These are phyloP conservation scores for Galerina sulciceps DNA, from an alignment of 768 basidiomycete species.

Conservation along the genomic window DNA sequence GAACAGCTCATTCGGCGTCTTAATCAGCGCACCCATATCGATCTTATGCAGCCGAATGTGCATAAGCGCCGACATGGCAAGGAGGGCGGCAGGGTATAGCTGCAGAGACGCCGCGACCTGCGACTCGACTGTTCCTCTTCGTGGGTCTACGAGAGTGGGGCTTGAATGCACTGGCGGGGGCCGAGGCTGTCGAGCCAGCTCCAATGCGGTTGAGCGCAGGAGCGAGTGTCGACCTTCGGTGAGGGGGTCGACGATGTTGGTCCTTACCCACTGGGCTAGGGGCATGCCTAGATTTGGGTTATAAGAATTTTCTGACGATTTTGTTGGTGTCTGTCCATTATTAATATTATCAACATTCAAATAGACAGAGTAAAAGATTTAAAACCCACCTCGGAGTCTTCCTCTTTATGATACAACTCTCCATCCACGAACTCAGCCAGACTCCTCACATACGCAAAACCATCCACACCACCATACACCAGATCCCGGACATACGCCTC, in stretches of 20 bases:
- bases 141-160: slow-evolving; percentile 3
- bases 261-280: slow-evolving; percentile 46
- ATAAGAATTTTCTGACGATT: slow-evolving; percentile 11
- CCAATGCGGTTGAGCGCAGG: slow-evolving; percentile 43
- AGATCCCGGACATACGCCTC: slow-evolving; percentile 72
- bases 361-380: background rate
- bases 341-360: background rate
- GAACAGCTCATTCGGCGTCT: slow-evolving; percentile 49
- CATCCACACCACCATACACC: slow-evolving; percentile 82
- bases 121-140: slow-evolving; percentile 28
- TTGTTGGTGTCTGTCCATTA: slow-evolving; percentile 9
- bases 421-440: slow-evolving; percentile 72
- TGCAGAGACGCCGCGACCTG: slow-evolving; percentile 46
- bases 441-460: slow-evolving; percentile 76
- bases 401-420: slow-evolving; percentile 21
- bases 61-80: slow-evolving; percentile 42
- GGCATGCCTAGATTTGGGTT: slow-evolving; percentile 36
- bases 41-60: slow-evolving; percentile 52
- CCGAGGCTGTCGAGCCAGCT: slow-evolving; percentile 16
- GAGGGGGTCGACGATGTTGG: slow-evolving; percentile 47
- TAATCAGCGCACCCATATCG: slow-evolving; percentile 57
- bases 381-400: slow-evolving; percentile 4
- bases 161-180: background rate
- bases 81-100: slow-evolving; percentile 43
- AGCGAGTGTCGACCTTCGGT: slow-evolving; percentile 52